A percentile compares a stretch with the other conserved stretches of the same genome.
phyloP scores from a whole-genome alignment of 1,284 basidiomycete species.

The Rhodotorula sp. region DNA sequence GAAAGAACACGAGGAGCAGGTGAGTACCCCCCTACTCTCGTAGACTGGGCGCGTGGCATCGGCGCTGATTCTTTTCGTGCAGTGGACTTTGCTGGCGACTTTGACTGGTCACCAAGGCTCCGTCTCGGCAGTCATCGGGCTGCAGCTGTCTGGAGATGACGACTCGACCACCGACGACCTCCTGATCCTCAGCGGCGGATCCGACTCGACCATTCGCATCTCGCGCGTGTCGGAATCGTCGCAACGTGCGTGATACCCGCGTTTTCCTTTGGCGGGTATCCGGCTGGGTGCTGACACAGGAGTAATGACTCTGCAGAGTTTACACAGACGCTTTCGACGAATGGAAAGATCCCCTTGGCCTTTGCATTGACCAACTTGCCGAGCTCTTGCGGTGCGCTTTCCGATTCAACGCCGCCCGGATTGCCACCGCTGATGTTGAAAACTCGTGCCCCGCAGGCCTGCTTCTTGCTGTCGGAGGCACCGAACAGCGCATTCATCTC shows the following conservation, averaged over 20 bases:
- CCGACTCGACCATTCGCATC: conserved; percentile 70
- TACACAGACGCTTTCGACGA: conserved; percentile 62
- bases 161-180: conserved; percentile 40
- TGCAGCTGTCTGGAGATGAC: neutral
- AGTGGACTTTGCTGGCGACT: conserved; percentile 26
- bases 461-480: conserved; percentile 72
- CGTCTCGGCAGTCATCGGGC: conserved; percentile 26
- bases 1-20: conserved; percentile 37
- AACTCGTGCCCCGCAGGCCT: conserved; percentile 54
- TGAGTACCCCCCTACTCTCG: neutral
- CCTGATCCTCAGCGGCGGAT: conserved; percentile 68
- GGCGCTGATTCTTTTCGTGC: neutral
- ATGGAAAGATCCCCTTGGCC: conserved; percentile 72
- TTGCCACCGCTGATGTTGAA: neutral
- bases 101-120: conserved; percentile 24
- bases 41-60: no score
- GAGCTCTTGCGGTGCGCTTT: conserved; percentile 59
- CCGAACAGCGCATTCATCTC: conserved; percentile 71
- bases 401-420: neutral
- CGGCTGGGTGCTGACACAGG: neutral
- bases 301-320: conserved; percentile 45
- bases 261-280: neutral
- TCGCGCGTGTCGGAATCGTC: conserved; percentile 56
- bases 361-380: conserved; percentile 66
- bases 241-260: conserved; percentile 8